These are phyloP conservation scores for Triticum turgidum DNA, from an alignment of 176 grass and related monocot species.

Conservation along the genomic window DNA sequence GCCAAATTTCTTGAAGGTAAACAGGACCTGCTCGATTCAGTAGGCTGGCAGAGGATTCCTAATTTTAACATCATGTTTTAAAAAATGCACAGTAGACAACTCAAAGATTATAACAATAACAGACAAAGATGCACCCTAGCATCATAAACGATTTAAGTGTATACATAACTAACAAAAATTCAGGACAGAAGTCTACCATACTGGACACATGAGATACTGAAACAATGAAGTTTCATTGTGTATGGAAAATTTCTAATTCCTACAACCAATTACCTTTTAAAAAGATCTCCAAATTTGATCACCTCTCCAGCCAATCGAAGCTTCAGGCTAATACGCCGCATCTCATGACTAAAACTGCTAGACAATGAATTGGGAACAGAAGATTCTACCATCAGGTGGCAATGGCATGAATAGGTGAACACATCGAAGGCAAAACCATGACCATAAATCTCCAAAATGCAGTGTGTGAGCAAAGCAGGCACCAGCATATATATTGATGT, in stretches of 20 bases:
- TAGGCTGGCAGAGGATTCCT: slow-evolving; percentile 1
- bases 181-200: neutral
- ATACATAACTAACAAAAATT: neutral
- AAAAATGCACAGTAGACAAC: neutral
- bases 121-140: neutral
- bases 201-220: neutral
- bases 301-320: neutral
- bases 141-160: slow-evolving; percentile 5
- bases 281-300: slow-evolving; percentile 5
- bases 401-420: neutral
- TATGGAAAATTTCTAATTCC: slow-evolving; percentile 1
- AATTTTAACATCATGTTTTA: neutral
- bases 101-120: slow-evolving; percentile 3
- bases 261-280: slow-evolving; percentile 30
- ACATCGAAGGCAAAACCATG: slow-evolving; percentile 14
- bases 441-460: neutral
- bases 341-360: slow-evolving; percentile 10
- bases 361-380: slow-evolving; percentile 7
- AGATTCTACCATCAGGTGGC: slow-evolving; percentile 22
- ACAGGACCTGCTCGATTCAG: neutral
- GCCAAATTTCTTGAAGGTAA: neutral
- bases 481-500: neutral
- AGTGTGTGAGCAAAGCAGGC: neutral
- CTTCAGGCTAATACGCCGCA: slow-evolving; percentile 4
- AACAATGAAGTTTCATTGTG: neutral